Base-by-base conservation (phyloP, 2,329 filamentous ascomycete species). In the Sporothrix phasma region DNA sequence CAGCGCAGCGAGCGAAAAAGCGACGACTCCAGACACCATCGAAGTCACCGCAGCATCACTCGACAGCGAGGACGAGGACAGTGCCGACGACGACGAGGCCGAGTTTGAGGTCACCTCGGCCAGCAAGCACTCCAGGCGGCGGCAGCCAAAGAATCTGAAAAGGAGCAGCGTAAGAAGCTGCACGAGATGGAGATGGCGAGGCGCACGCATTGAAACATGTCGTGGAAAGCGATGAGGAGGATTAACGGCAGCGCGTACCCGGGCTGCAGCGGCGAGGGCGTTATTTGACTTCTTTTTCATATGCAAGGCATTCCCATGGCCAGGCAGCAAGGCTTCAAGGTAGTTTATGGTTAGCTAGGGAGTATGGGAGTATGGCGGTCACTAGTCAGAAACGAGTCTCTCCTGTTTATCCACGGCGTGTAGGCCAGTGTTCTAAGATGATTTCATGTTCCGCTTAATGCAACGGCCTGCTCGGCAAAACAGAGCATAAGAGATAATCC, bases 121-220 rank as follows among this genome's bases (percentile, higher is more conserved):
- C 69, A 73, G 56, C 72, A 80, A 65, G 73, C 77, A 3, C 69
- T 81, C 11, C 74, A 76, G 65, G 74, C 77, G 54, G 75, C 75
- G 65, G 74, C 78, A 67, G 75, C 75, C 66, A 80, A 80, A 69
- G 77, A 81, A 61, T 78, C 65, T 34, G 67, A 72, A 37, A 71
- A 75, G 62, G 76, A 78, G 65, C 76, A 79, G 68, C 81, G 83
- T 72, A 77, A 82, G 64, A 80, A 79, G 62, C 75, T 85, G 17
- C 83, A 84, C 69, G 77, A 79, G 69, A 86, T 85, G 83, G 83
- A 85, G 68, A 79, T 83, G 2, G 79, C 64, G 83, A 85, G 70
- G 83, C 82, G 13, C 79, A 77, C 2, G 83, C 82, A 8, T 73
- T 85, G 15, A 68, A 69, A 41, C 53, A 68, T 4, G 31, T 39